Base-by-base conservation (phyloP, 306 rosid genomes). In the Albizia julibrissin region DNA sequence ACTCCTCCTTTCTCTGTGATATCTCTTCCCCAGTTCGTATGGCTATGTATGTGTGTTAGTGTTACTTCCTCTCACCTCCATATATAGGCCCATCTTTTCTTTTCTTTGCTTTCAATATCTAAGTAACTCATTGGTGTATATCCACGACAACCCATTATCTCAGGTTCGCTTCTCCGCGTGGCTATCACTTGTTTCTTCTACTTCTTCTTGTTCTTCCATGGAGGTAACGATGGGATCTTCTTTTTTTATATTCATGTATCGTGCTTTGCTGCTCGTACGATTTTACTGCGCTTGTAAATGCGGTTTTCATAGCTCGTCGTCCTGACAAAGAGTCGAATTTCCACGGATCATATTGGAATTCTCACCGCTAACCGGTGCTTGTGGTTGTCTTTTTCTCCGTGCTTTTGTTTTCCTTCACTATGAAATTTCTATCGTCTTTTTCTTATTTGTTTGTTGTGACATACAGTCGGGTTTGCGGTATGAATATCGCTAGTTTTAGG, bases 321-420 rank as follows among this genome's bases (percentile, higher is more conserved):
- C 42, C 31, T 70, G 67, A 83, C 43, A 56, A 79, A 7, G 74
- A 47, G 73, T 87, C 56, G 80, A 79, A 80, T 83, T 87, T 71
- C 42, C 65, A 65, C 81, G 80, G 87, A 89, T 89, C 88, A 79
- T 84, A 59, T 83, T 83, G 85, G 80, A 79, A 76, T 87, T 85
- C 75, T 81, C 31, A 15, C 75, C 62, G 75, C 75, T n/a, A 74
- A 82, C 67, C 56, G 49, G 44, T 83, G 88, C 69, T 50, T 76
- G 50, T 84, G 72, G 76, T 69, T 80, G 77, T 70, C 72, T 80
- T 71, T 71, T 81, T 64, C 24, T 64, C 40, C 19, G 29, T 29
- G 73, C 24, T 72, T 69, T 26, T 46, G 4, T 47, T 74, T 22
- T 58, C 69, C 10, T 83, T 24, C 46, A 5, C 44, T 81, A 52